A percentile compares a stretch with the other conserved stretches of the same genome.
Conservation (phyloP, 2,329 filamentous ascomycete species). For the Xylaria sp. region DNA sequence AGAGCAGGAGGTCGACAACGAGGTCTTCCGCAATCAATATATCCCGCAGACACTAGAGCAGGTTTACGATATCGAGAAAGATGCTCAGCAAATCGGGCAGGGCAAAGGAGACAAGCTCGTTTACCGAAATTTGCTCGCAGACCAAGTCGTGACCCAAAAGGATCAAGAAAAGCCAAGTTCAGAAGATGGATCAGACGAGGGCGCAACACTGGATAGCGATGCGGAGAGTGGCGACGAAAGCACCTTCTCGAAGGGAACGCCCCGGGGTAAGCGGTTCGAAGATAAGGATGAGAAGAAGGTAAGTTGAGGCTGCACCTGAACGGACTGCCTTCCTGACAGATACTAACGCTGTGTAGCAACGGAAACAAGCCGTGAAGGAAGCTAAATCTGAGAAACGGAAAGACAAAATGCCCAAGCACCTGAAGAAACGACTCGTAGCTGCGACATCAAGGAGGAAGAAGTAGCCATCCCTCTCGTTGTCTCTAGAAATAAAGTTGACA, state of each 20-base stretch:
- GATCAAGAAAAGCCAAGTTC: constrained; percentile 41
- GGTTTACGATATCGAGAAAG: constrained; percentile 93
- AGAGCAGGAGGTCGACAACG: constrained; percentile 76
- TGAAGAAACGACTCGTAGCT: constrained; percentile 86
- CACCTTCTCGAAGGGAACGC: constrained; percentile 66
- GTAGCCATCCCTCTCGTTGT: constrained; percentile 38
- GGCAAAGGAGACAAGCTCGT: constrained; percentile 78
- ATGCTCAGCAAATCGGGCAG: constrained; percentile 74
- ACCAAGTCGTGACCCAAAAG: constrained; percentile 56
- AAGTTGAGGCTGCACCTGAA: constrained; percentile 22
- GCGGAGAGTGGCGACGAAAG: constrained; percentile 53
- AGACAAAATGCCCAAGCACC: constrained; percentile 92
- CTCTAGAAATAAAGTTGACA: not conserved
- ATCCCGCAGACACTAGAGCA: constrained; percentile 95
- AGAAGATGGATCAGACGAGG: constrained; percentile 51
- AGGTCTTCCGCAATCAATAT: constrained; percentile 94
- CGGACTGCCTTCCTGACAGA: not conserved
- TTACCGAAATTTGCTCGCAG: constrained; percentile 82
- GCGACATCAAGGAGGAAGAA: constrained; percentile 66
- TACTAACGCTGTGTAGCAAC: constrained; percentile 48
- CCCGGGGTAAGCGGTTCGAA: constrained; percentile 82
- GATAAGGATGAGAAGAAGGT: constrained; percentile 89
- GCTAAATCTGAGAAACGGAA: constrained; percentile 92
- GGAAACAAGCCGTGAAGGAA: constrained; percentile 91
- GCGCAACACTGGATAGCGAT: constrained; percentile 48